Conservation (phyloP, 805 yeast species). For the Torulaspora franciscae region DNA sequence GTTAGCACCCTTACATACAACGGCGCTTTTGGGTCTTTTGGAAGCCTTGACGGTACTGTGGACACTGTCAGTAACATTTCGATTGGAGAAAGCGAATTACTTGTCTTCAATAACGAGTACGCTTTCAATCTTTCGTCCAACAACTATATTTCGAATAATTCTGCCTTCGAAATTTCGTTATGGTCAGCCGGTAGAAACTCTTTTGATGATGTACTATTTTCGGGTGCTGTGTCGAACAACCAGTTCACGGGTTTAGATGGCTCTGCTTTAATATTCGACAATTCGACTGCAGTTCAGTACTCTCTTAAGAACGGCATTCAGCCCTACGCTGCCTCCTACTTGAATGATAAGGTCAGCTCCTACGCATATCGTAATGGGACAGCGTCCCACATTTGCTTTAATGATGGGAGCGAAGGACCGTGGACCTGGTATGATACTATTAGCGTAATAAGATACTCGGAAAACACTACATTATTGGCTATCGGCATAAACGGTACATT, state of each 20-base stretch:
- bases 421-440: constrained; percentile 23
- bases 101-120: constrained; percentile 25
- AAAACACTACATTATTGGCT: constrained; percentile 24
- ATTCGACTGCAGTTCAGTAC: constrained; percentile 10
- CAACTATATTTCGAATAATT: constrained; percentile 17
- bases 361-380: constrained; percentile 47
- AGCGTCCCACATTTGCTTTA: constrained; percentile 7
- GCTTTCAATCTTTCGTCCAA: constrained; percentile 32
- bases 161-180: constrained; percentile 25
- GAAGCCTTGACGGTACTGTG: constrained; percentile 7
- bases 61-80: constrained; percentile 22
- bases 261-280: constrained; percentile 15
- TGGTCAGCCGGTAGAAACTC: constrained; percentile 30
- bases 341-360: constrained; percentile 47
- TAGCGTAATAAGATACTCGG: constrained; percentile 26
- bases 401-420: constrained; percentile 2
- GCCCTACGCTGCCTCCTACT: constrained; percentile 37
- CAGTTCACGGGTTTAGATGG: constrained; percentile 22
- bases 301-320: constrained; percentile 1
- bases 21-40: constrained; percentile 20
- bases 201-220: constrained; percentile 34
- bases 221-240: constrained; percentile 28
- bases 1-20: constrained; percentile 21
- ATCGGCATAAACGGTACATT: constrained; percentile 19
- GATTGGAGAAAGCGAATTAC: constrained; percentile 16